A percentile compares a stretch with the other conserved stretches of the same genome.
Evolutionary conservation across 2,329 filamentous ascomycete species (phyloP).

Genomic region (Diaporthe helianthi): DNA sequence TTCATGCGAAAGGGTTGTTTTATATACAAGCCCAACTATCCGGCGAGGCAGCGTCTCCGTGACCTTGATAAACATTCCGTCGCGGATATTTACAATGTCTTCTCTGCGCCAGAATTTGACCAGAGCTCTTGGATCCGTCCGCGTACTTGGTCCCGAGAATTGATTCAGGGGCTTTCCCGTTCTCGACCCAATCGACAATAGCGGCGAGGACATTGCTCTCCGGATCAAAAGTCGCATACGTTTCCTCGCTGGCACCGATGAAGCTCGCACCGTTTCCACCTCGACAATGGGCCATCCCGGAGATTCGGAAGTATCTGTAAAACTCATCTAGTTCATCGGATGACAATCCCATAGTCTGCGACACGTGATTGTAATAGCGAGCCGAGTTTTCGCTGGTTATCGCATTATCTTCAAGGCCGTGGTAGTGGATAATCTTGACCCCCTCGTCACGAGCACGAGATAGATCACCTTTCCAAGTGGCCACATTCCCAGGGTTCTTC

Average conservation of each 20-base stretch:
- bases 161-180: conserved; percentile 49
- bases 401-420: conserved; percentile 51
- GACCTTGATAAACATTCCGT: conserved; percentile 43
- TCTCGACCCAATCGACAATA: conserved; percentile 55
- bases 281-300: conserved; percentile 58
- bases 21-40: conserved; percentile 43
- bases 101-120: conserved; percentile 42
- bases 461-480: conserved; percentile 45
- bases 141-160: conserved; percentile 45
- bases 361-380: conserved; percentile 57
- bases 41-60: conserved; percentile 39
- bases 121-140: conserved; percentile 36
- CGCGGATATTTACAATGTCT: conserved; percentile 46
- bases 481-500: conserved; percentile 38
- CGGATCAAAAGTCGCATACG: conserved; percentile 43
- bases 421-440: conserved; percentile 54
- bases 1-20: background rate
- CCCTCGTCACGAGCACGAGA: conserved; percentile 46
- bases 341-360: conserved; percentile 48
- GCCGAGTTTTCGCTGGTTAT: conserved; percentile 53
- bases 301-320: conserved; percentile 59
- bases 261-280: conserved; percentile 51
- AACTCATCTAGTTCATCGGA: conserved; percentile 48
- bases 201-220: conserved; percentile 52
- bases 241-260: conserved; percentile 40